These are phyloP conservation scores for Citrus reticulata DNA, from an alignment of 345 rosid species.

Conservation along the genomic window DNA sequence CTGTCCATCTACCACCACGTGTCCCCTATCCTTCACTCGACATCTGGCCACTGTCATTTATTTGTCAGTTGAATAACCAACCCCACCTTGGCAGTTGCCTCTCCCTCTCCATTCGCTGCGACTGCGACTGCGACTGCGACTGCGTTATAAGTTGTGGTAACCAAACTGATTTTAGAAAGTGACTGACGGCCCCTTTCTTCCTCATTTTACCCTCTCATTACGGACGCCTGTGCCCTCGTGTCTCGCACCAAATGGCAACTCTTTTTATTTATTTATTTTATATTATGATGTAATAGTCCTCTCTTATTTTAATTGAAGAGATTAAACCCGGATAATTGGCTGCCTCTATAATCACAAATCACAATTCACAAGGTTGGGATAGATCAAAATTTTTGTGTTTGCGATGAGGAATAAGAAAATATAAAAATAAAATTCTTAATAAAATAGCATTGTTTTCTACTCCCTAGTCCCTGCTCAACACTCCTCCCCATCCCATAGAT, in stretches of 20 bases:
- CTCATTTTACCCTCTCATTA: no score
- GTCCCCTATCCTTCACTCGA: background rate
- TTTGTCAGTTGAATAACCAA: background rate
- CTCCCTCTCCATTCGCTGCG: no score
- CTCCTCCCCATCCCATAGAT: no score
- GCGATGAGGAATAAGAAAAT: no score
- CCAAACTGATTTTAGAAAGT: background rate
- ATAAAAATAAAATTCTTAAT: no score
- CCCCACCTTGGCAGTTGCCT: no score
- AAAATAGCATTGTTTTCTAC: no score
- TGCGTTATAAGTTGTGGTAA: no score
- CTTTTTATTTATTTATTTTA: background rate
- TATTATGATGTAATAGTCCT: background rate
- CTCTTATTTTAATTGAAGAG: background rate
- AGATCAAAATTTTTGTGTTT: background rate
- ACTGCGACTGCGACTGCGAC: no score
- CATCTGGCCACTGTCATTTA: slow-evolving; percentile 1
- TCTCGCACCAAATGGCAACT: background rate
- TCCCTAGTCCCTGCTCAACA: no score
- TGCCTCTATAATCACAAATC: background rate
- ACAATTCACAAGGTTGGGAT: background rate
- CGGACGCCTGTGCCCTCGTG: background rate
- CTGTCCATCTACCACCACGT: background rate
- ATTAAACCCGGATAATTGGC: no score
- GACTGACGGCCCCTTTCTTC: background rate